phyloP scores from a whole-genome alignment of 805 yeast genomes.

The Ogataea sp. region DNA sequence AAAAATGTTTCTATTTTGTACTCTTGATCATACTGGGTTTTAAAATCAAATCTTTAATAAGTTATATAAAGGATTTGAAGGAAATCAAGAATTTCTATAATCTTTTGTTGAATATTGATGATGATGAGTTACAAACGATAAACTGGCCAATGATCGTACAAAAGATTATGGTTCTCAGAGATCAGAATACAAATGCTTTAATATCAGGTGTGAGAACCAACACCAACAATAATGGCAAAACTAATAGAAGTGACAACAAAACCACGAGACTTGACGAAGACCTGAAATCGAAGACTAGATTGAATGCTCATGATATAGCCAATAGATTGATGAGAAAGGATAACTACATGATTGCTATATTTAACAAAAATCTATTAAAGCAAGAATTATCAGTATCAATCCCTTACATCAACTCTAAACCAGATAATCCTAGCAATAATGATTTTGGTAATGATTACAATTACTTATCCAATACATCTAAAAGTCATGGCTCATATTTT shows the following conservation, averaged over 20 bases:
- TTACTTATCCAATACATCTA: background rate
- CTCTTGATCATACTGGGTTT: conserved; percentile 47
- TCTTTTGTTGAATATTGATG: conserved; percentile 61
- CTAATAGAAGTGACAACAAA: background rate
- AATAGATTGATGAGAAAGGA: conserved; percentile 94
- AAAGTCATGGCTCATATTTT: conserved; percentile 21
- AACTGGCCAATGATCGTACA: conserved; percentile 86
- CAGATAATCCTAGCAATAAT: too few species aligned
- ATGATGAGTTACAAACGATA: conserved; percentile 83
- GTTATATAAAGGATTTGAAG: conserved; percentile 56
- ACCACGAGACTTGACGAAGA: conserved; percentile 34
- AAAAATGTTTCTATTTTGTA: conserved; percentile 56
- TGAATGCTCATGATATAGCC: conserved; percentile 92
- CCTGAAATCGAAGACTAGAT: conserved; percentile 59
- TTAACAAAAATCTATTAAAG: conserved; percentile 69
- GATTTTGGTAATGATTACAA: background rate
- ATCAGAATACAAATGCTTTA: conserved; percentile 77
- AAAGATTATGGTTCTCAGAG: conserved; percentile 63
- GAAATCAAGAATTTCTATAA: conserved; percentile 76
- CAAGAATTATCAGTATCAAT: conserved; percentile 3
- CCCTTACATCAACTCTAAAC: conserved; percentile 9
- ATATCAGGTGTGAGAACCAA: conserved; percentile 36
- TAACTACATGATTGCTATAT: conserved; percentile 84
- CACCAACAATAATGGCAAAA: conserved; percentile 13
- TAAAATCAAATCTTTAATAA: conserved; percentile 44